phyloP scores from a whole-genome alignment of 306 rosid species.

The Trifolium subterraneum region DNA sequence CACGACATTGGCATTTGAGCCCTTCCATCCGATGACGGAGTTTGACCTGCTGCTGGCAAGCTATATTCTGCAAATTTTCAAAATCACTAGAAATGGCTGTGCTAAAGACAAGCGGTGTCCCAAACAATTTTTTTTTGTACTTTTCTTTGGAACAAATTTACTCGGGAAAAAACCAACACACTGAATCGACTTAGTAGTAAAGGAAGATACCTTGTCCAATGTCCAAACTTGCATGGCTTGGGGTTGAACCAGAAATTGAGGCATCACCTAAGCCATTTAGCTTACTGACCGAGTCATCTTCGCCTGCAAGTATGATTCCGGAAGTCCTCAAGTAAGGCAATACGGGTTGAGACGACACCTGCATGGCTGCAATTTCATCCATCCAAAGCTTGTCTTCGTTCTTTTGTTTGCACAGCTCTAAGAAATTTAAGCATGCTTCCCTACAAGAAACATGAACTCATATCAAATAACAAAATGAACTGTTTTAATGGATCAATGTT shows the following conservation, averaged over 20 bases:
- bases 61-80: conserved; percentile 60
- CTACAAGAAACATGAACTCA: conserved; percentile 48
- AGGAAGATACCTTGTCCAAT: conserved; percentile 68
- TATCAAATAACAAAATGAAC: conserved; percentile 36
- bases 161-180: no score
- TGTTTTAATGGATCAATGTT: conserved; percentile 31
- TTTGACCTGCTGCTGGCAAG: conserved; percentile 55
- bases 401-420: conserved; percentile 89
- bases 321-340: conserved; percentile 80
- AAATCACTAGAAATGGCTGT: background rate
- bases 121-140: no score
- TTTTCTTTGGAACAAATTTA: no score
- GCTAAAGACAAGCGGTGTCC: no score
- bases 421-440: conserved; percentile 92
- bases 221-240: conserved; percentile 87
- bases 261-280: conserved; percentile 58
- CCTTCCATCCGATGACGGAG: conserved; percentile 65
- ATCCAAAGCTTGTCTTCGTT: conserved; percentile 93
- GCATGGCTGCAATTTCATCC: conserved; percentile 97
- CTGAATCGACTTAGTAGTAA: no score
- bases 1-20: conserved; percentile 70
- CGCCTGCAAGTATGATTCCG: conserved; percentile 90
- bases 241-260: conserved; percentile 70
- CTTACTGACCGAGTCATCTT: conserved; percentile 67
- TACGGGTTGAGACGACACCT: conserved; percentile 69